phyloP scores from a whole-genome alignment of 2,329 filamentous ascomycete species.

The Sclerotinia subarctica region DNA sequence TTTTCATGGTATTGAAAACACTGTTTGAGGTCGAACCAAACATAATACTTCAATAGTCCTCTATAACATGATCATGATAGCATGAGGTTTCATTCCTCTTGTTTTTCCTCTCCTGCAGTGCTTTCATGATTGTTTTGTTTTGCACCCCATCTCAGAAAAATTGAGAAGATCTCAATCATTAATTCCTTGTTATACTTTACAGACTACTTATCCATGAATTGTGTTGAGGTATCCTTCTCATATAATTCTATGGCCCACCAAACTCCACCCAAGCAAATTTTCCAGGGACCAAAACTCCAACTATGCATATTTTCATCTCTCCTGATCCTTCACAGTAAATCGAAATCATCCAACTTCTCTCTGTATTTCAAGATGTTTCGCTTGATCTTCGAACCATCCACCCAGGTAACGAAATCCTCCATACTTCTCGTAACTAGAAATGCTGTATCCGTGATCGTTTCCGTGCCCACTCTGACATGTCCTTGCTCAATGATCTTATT shows the following conservation, averaged over 20 bases:
- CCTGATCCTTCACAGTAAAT: conserved; percentile 61
- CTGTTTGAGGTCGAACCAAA: not conserved
- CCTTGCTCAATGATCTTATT: conserved; percentile 91
- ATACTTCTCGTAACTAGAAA: conserved; percentile 85
- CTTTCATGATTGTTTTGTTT: not conserved
- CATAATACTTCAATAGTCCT: not conserved
- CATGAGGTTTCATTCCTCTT: not conserved
- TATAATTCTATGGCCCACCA: not conserved
- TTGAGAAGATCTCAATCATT: not conserved
- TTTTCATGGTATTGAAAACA: not conserved
- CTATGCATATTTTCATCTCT: not conserved
- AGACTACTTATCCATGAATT: not conserved
- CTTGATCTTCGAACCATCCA: conserved; percentile 96
- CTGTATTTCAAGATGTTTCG: conserved; percentile 91
- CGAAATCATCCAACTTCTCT: conserved; percentile 94
- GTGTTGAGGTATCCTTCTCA: not conserved
- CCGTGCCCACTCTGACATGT: conserved; percentile 86
- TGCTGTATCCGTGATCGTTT: conserved; percentile 84
- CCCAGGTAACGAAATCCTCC: conserved; percentile 97
- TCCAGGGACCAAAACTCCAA: conserved; percentile 14
- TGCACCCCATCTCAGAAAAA: not conserved
- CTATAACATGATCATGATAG: not conserved
- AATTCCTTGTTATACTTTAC: conserved; percentile 1
- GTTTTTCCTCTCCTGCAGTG: not conserved
- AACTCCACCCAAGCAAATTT: conserved; percentile 10